Percentiles rank a stretch among this genome's conserved stretches.
These are phyloP conservation scores for Paramecium pentaurelia DNA, from an alignment of 73 alveolate genomes.

Conservation along the genomic window DNA sequence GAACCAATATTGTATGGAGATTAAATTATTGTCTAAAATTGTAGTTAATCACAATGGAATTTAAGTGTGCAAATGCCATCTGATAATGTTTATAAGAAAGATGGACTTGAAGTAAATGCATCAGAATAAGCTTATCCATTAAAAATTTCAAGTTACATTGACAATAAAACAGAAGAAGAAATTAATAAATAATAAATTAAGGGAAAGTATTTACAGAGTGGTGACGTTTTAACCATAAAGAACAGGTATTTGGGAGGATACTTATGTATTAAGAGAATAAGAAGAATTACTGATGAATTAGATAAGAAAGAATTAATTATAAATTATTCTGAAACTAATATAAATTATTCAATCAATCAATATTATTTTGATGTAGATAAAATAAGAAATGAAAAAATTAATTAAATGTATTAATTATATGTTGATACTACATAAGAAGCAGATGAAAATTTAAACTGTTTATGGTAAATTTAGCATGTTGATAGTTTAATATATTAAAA, in stretches of 20 bases:
- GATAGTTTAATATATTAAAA: background rate
- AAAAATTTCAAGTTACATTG: slow-evolving; percentile 1
- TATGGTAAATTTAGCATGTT: background rate
- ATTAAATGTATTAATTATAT: background rate
- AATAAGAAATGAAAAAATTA: background rate
- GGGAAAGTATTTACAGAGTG: slow-evolving; percentile 19
- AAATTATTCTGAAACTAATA: slow-evolving; percentile 6
- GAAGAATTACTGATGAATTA: background rate
- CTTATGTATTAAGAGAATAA: background rate
- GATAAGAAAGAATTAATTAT: background rate
- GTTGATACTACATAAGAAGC: background rate
- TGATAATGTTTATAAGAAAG: background rate
- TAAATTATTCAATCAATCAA: background rate
- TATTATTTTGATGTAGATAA: background rate
- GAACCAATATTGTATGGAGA: slow-evolving; percentile 45
- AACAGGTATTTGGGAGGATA: slow-evolving; percentile 10
- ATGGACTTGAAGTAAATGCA: slow-evolving; percentile 47
- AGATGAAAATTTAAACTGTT: background rate
- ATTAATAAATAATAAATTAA: background rate
- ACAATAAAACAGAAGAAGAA: slow-evolving; percentile 25
- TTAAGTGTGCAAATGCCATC: background rate
- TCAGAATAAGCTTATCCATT: background rate
- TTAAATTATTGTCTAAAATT: background rate
- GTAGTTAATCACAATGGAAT: background rate
- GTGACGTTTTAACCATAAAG: slow-evolving; percentile 2